Evolutionary conservation across 352 stramenopile genomes (phyloP).

Genomic region (Paralagenidium karlingii): DNA sequence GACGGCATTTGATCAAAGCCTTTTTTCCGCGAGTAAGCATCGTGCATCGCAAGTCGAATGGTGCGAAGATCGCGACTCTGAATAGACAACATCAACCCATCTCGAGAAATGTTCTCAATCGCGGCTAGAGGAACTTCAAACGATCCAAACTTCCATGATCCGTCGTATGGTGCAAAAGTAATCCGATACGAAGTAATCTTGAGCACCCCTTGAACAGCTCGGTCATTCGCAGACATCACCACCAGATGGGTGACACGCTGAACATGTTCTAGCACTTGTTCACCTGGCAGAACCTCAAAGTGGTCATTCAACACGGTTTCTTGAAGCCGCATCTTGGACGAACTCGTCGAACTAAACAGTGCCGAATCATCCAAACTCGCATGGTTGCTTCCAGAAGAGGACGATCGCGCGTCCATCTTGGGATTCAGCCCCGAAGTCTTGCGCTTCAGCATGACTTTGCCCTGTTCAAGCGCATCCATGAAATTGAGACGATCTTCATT

Average conservation of each 20-base stretch:
- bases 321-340: neutral
- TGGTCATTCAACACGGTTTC: slow-evolving; percentile 3
- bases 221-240: slow-evolving; percentile 72
- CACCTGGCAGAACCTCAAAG: slow-evolving; percentile 25
- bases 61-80: slow-evolving; percentile 71
- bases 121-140: slow-evolving; percentile 72
- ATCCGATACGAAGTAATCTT: slow-evolving; percentile 79
- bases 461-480: slow-evolving; percentile 63
- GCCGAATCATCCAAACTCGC: no score
- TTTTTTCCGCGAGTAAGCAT: slow-evolving; percentile 76
- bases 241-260: slow-evolving; percentile 79
- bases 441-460: slow-evolving; percentile 75
- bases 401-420: no score
- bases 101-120: slow-evolving; percentile 63
- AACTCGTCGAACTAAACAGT: neutral
- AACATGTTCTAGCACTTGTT: slow-evolving; percentile 64
- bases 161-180: slow-evolving; percentile 75
- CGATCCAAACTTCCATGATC: slow-evolving; percentile 72
- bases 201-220: slow-evolving; percentile 66
- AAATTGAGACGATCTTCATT: slow-evolving; percentile 74
- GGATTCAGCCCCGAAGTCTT: neutral
- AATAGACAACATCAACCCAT: slow-evolving; percentile 72
- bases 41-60: slow-evolving; percentile 72
- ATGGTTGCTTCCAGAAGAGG: no score
- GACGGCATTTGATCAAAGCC: slow-evolving; percentile 62